These are phyloP conservation scores for Starmerella geochares DNA, from an alignment of 805 yeast genomes.

Conservation along the genomic window DNA sequence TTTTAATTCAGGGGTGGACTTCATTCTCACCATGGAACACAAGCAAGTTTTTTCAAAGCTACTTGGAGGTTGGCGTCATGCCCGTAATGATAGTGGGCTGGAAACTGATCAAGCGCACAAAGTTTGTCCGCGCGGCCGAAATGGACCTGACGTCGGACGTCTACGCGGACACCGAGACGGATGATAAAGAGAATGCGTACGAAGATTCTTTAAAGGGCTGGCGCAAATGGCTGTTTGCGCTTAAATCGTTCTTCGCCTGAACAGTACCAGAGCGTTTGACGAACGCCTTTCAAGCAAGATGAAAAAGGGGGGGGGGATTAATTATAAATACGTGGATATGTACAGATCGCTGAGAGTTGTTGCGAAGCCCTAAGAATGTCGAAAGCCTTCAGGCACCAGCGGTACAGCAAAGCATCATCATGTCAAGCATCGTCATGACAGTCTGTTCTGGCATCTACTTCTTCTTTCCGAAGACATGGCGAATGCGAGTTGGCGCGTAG, in stretches of 20 bases:
- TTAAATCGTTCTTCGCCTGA: slow-evolving; percentile 14
- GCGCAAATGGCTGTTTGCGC: slow-evolving; percentile 34
- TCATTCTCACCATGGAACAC: slow-evolving; percentile 57
- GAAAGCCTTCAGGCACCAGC: no score
- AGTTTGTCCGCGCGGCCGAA: slow-evolving; percentile 55
- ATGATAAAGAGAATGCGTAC: slow-evolving; percentile 34
- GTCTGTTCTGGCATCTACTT: slow-evolving; percentile 16
- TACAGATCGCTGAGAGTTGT: background rate
- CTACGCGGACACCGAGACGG: slow-evolving; percentile 44
- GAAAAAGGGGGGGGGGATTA: background rate
- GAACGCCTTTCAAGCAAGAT: background rate
- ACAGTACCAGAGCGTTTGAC: background rate
- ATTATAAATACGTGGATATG: background rate
- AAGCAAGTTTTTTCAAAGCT: slow-evolving; percentile 53
- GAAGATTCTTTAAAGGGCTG: slow-evolving; percentile 38
- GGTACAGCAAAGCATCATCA: no score
- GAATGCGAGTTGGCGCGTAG: slow-evolving; percentile 87
- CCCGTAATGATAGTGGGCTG: slow-evolving; percentile 46
- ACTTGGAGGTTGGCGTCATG: slow-evolving; percentile 52
- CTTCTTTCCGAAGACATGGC: slow-evolving; percentile 58
- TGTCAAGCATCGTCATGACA: no score
- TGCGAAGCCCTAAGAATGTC: no score
- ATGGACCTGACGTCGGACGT: slow-evolving; percentile 75
- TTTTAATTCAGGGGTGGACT: slow-evolving; percentile 55
- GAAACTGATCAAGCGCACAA: slow-evolving; percentile 52